Evolutionary conservation across 306 rosid species (phyloP), one percentile per base, ranked within the genome.

Genomic region (Pyrus pyrifolia): DNA sequence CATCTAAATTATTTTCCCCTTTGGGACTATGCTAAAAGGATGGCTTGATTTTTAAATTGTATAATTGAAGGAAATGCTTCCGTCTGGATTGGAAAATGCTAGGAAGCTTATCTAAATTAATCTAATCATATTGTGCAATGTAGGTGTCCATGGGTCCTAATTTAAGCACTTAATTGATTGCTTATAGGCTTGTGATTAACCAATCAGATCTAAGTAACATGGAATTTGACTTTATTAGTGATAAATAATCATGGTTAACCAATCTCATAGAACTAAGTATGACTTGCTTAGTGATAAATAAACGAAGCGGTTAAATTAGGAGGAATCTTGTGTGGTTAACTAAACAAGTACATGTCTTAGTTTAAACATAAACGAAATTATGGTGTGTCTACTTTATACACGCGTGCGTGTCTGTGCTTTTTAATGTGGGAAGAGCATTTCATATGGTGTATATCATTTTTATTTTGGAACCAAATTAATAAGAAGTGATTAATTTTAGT

Each of bases 161-260:
- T 64, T 74, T 35, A 76, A 70, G 76, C 85, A 86, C 85, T 83
- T 80, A 62, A 77, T 76, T 79, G 71, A 33, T 67, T n/a, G 52
- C 35, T 62, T 61, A 70, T 84, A 79, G 80, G 85, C 19, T 69
- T 82, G 18, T 51, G 61, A 81, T 53, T 73, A 81, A 82, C 91
- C 79, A 87, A 89, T 87, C 71, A 72, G 67, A 72, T 58, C 57
- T 44, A 35, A 62, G 72, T 75, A 81, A 77, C 77, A 80, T 90
- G 95, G 81, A 76, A 63, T 72, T 86, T 85, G 83, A 90, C 83
- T 86, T 86, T 85, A 72, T 77, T 76, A 75, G 72, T 63, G 29
- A 42, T 49, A 59, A 58, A 38, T 21, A 61, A 66, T 81, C 70
- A 44, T n/a, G 78, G 59, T 82, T 77, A 78, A 81, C 89, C 89